A percentile compares a stretch with the other conserved stretches of the same genome.
phyloP scores from a whole-genome alignment of 129 eudicot genomes.

The Arctium lappa region DNA sequence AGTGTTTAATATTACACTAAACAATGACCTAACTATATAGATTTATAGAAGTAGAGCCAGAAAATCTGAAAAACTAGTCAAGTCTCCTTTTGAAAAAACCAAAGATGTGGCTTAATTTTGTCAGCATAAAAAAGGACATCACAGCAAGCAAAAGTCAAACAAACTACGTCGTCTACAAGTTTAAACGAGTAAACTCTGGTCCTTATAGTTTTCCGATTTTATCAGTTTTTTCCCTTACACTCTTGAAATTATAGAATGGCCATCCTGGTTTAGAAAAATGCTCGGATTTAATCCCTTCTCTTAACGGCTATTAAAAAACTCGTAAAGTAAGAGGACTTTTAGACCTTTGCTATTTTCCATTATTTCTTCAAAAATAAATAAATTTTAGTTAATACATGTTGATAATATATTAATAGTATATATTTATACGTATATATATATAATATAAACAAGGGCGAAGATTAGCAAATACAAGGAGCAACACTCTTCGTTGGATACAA shows the following conservation, averaged over 20 bases:
- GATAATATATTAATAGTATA: too few species aligned
- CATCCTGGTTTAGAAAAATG: background rate
- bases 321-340: background rate
- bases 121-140: background rate
- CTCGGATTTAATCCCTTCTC: background rate
- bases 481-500: background rate
- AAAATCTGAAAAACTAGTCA: background rate
- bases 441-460: background rate
- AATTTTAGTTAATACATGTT: too few species aligned
- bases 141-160: background rate
- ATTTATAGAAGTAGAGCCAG: background rate
- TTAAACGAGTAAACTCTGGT: background rate
- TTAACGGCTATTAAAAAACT: background rate
- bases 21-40: too few species aligned
- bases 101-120: background rate
- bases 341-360: background rate
- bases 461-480: background rate
- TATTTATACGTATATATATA: too few species aligned
- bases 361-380: background rate
- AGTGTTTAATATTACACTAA: too few species aligned
- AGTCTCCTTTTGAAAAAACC: background rate
- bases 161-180: background rate
- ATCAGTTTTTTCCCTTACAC: background rate
- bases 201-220: background rate
- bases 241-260: too few species aligned